Conservation (phyloP, 1,139 yeast genomes). For the Hyphopichia khmerensis region DNA sequence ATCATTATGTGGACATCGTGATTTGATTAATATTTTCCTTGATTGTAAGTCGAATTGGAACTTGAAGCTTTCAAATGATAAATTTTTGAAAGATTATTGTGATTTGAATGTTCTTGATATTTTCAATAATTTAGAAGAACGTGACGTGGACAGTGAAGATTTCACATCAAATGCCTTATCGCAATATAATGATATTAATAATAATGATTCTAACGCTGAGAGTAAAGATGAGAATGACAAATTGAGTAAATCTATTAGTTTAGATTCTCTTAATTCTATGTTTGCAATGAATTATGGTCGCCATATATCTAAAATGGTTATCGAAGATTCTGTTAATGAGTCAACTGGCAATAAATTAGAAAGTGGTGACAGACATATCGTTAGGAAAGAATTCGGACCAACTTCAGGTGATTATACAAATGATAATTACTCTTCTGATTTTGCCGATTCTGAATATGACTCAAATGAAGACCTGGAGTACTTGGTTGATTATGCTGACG, state of each 20-base stretch:
- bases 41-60: conserved; percentile 66
- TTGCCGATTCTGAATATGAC: conserved; percentile 45
- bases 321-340: conserved; percentile 14
- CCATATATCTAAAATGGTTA: conserved; percentile 44
- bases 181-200: conserved; percentile 10
- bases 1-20: conserved; percentile 68
- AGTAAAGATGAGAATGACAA: conserved; percentile 13
- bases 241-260: conserved; percentile 27
- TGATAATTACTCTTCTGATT: conserved; percentile 15
- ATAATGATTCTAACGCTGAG: conserved; percentile 9
- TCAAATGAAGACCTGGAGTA: conserved; percentile 18
- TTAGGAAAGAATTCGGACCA: conserved; percentile 11
- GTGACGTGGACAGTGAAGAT: conserved; percentile 11
- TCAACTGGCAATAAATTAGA: conserved; percentile 8
- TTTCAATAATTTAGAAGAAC: conserved; percentile 28
- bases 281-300: conserved; percentile 39
- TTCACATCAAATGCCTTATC: conserved; percentile 5
- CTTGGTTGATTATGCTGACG: conserved; percentile 17
- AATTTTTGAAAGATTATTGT: conserved; percentile 53
- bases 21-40: conserved; percentile 54
- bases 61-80: conserved; percentile 55
- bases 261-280: conserved; percentile 43
- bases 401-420: background rate
- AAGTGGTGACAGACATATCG: conserved; percentile 11
- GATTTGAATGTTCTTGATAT: conserved; percentile 67